These are phyloP conservation scores for Xerocomus amazonicus DNA, from an alignment of 1,284 basidiomycete genomes.

Conservation along the genomic window DNA sequence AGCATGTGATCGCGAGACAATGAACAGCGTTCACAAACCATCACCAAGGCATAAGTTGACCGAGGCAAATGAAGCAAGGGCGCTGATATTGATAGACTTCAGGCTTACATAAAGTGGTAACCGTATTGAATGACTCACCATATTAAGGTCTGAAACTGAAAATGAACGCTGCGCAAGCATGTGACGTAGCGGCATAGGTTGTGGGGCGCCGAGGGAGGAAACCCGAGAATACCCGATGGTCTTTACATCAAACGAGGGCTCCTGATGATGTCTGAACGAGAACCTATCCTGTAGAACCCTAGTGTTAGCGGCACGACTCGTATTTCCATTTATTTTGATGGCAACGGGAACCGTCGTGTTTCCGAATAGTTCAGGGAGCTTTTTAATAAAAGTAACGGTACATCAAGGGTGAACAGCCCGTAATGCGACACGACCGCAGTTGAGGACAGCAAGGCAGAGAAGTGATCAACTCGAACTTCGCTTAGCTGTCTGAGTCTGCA, in stretches of 20 bases:
- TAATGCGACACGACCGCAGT: not conserved
- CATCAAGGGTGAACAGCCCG: slow-evolving; percentile 4
- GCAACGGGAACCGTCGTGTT: not conserved
- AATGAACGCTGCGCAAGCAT: not conserved
- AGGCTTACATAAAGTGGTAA: not conserved
- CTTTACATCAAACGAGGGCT: slow-evolving; percentile 2
- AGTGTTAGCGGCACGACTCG: not conserved
- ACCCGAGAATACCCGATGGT: not conserved
- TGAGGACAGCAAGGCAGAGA: not conserved
- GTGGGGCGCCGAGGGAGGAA: not conserved
- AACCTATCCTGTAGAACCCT: not conserved
- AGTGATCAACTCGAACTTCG: slow-evolving; percentile 13
- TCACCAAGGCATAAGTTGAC: not conserved
- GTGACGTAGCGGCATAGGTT: slow-evolving; percentile 1
- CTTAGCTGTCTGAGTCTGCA: slow-evolving; percentile 38
- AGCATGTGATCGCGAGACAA: not conserved
- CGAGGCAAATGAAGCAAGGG: not conserved
- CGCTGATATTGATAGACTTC: not conserved
- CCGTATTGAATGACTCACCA: slow-evolving; percentile 1
- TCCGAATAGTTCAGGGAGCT: not conserved
- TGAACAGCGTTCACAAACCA: too few relatives aligned
- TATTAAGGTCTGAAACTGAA: not conserved
- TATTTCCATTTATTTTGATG: not conserved
- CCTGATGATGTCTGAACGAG: not conserved
- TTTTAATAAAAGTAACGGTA: slow-evolving; percentile 7